phyloP scores from a whole-genome alignment of 331 rosid genomes.

The Rhamnella rubrinervis region DNA sequence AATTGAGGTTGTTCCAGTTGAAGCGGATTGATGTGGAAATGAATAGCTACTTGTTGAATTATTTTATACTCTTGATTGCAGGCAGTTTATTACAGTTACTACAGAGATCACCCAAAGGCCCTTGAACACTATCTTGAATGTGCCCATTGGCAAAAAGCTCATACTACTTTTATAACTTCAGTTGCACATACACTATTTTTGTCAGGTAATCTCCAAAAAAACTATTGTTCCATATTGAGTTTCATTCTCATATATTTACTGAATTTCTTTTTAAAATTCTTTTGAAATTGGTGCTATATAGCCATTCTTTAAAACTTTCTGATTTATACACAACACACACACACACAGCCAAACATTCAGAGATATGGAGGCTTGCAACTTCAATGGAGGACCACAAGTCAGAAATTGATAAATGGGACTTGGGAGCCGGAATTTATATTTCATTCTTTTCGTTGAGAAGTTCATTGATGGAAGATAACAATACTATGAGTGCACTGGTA shows the following conservation, averaged over 20 bases:
- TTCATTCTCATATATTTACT: constrained; percentile 7
- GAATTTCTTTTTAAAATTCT: neutral
- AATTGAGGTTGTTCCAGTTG: neutral
- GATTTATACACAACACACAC: constrained; percentile 11
- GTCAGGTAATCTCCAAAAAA: constrained; percentile 51
- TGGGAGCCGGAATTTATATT: constrained; percentile 92
- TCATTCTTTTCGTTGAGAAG: constrained; percentile 73
- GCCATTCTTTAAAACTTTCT: constrained; percentile 4
- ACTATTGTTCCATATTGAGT: neutral
- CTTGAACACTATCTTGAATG: constrained; percentile 84
- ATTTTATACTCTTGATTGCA: constrained; percentile 39
- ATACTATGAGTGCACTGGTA: constrained; percentile 67
- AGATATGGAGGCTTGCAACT: constrained; percentile 79
- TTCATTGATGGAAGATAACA: constrained; percentile 62
- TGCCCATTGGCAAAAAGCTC: constrained; percentile 93
- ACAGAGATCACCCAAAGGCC: constrained; percentile 66
- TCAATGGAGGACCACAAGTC: constrained; percentile 88
- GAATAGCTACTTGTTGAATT: constrained; percentile 21
- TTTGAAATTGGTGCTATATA: too few species aligned
- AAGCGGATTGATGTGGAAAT: neutral
- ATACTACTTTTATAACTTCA: constrained; percentile 65
- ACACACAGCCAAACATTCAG: constrained; percentile 68
- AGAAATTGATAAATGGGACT: constrained; percentile 97
- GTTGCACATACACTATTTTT: constrained; percentile 77
- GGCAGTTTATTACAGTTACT: constrained; percentile 80